Base-by-base conservation (phyloP, 2,329 filamentous ascomycete species). In the Spiromastix sp. region DNA sequence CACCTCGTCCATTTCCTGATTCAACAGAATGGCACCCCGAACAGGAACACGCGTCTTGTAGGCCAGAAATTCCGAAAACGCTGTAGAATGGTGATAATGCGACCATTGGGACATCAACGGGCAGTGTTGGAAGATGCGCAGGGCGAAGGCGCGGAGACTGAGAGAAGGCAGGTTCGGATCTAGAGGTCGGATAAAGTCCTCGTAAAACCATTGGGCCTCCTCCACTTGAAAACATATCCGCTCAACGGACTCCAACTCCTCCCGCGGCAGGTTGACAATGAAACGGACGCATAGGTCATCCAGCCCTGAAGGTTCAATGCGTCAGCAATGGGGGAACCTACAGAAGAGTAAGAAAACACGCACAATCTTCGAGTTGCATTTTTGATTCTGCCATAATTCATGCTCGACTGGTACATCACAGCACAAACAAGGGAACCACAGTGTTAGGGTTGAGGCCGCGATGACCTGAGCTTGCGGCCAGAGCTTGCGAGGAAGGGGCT, bases 121-220 rank as follows among this genome's bases (percentile, higher is more conserved):
- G 49, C 89, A 96, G 55, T 95, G 89, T 49, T 87, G 79, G 57
- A 96, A 95, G 49, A 98, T 93, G 48, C 81, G 77, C 40, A 93
- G 70, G 50, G 84, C 89, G 61, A 98, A 98, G 34, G 72, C 78
- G 47, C 84, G 79, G 21, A 98, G 72, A 30, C 79, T 77, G 70
- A 96, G 81, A 37, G 82, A 86, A 4, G 91, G 91, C 8, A 98
- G 71, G 25, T 72, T 72, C 34, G 86, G 80, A 60, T 95, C 83
- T 44, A 91, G 70, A 25, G 89, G 87, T 31, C 91, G 84, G 57
- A 98, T 85, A 57, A 98, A 98, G 63, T 98, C 91, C 69, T 98
- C 91, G 74, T 98, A 98, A 64, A 93, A 98, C 91, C 91, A 98
- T 77, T 98, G 93, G 50, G 91, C 91, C 64, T 98, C 93, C 63